A percentile compares a stretch with the other conserved stretches of the same genome.
Conservation (phyloP, 2,329 filamentous ascomycete species). For the Colletotrichum tamarilloi region DNA sequence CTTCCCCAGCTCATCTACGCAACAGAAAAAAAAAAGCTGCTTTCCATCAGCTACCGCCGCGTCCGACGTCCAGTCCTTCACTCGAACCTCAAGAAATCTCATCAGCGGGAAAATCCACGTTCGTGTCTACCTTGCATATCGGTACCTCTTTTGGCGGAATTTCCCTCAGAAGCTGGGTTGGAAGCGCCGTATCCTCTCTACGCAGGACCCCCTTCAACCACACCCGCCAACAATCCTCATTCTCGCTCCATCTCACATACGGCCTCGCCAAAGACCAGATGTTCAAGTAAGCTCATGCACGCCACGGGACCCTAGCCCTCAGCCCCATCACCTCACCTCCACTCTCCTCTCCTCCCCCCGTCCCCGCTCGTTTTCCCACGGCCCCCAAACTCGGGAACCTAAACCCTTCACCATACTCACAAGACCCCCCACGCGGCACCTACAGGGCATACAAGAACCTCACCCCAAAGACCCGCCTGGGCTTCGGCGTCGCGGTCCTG, state of each 20-base stretch:
- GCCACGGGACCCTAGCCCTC: background rate
- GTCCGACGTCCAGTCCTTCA: background rate
- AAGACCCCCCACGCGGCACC: background rate
- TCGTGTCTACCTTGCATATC: too few relatives aligned
- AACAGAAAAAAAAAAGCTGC: background rate
- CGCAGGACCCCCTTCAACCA: background rate
- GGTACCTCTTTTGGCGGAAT: too few relatives aligned
- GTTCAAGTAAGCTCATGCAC: slow-evolving; percentile 34
- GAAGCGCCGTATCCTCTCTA: background rate
- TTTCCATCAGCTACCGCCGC: background rate
- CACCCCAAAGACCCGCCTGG: slow-evolving; percentile 74
- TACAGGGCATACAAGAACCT: slow-evolving; percentile 77
- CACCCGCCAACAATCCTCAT: background rate
- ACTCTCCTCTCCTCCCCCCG: background rate
- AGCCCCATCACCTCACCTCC: background rate
- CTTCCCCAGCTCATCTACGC: background rate
- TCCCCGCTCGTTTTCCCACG: background rate
- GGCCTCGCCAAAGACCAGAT: slow-evolving; percentile 12
- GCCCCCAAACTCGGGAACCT: background rate
- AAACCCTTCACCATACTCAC: background rate
- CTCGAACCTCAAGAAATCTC: background rate
- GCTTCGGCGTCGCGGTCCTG: slow-evolving; percentile 80
- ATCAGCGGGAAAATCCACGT: too few relatives aligned
- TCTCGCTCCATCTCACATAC: background rate
- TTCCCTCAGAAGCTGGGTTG: too few relatives aligned